A percentile compares a stretch with the other conserved stretches of the same genome.
These are phyloP conservation scores for Pestalotiopsis sp. DNA, from an alignment of 2,329 filamentous ascomycete genomes.

Conservation along the genomic window DNA sequence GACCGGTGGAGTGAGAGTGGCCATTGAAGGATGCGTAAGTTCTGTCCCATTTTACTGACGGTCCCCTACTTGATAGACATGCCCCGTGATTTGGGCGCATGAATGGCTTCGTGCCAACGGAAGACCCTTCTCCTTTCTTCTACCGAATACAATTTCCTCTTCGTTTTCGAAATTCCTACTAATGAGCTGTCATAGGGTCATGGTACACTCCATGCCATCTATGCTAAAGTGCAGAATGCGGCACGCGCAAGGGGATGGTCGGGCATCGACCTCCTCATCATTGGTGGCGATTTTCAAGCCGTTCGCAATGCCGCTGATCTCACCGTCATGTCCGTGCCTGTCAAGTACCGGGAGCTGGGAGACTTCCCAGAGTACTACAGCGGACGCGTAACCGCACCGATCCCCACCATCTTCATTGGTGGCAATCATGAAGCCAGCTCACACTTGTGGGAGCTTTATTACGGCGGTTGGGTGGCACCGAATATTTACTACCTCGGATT, in stretches of 20 bases:
- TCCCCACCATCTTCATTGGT: conserved; percentile 87
- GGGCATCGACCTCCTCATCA: conserved; percentile 85
- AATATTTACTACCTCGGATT: conserved; percentile 98
- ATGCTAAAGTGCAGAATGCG: conserved; percentile 72
- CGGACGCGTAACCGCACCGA: conserved; percentile 76
- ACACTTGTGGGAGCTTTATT: conserved; percentile 89
- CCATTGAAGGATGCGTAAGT: conserved; percentile 84
- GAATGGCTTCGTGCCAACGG: neutral
- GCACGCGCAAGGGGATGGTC: conserved; percentile 76
- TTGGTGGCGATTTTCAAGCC: conserved; percentile 95
- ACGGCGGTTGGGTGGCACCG: conserved; percentile 94
- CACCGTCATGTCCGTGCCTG: conserved; percentile 84
- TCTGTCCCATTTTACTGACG: neutral
- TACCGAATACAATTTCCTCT: neutral
- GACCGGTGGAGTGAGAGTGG: conserved; percentile 66
- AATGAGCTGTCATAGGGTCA: conserved; percentile 68
- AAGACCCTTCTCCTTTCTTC: neutral
- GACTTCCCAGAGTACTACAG: conserved; percentile 97
- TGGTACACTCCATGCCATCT: conserved; percentile 89
- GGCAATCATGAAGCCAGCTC: conserved; percentile 96
- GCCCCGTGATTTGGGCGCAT: neutral
- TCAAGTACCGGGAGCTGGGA: conserved; percentile 84
- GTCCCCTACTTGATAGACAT: neutral
- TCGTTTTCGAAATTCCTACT: neutral
- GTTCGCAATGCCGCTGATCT: conserved; percentile 88